These are phyloP conservation scores for Acacia pycnantha DNA, from an alignment of 331 rosid species.

Conservation along the genomic window DNA sequence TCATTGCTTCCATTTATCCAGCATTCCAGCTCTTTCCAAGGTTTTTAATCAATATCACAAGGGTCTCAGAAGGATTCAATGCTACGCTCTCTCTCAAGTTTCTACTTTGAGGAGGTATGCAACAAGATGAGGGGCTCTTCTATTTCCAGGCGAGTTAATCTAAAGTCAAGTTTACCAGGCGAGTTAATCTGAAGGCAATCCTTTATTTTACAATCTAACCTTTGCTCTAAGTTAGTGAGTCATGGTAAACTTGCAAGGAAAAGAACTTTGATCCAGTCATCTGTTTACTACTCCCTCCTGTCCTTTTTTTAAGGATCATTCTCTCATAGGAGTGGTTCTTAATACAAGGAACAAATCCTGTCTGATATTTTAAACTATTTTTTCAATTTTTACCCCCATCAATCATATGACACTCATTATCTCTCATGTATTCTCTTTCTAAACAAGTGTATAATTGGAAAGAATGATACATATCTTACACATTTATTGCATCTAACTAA, in stretches of 20 bases:
- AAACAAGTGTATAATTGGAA: too few relatives aligned
- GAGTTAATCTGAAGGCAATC: not conserved
- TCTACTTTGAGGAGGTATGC: constrained; percentile 8
- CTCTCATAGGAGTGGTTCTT: too few relatives aligned
- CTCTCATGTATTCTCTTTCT: too few relatives aligned
- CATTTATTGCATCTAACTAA: too few relatives aligned
- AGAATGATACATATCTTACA: too few relatives aligned
- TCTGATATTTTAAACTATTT: too few relatives aligned
- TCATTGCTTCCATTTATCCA: not conserved
- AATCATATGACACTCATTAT: too few relatives aligned
- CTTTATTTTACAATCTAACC: constrained; percentile 5
- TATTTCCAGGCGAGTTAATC: not conserved
- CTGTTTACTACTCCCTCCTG: not conserved
- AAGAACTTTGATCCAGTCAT: not conserved
- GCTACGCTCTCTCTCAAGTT: not conserved
- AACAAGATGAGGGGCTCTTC: not conserved
- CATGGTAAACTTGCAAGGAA: not conserved
- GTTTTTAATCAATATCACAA: not conserved
- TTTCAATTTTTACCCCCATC: too few relatives aligned
- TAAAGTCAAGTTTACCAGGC: too few relatives aligned
- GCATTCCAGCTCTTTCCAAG: not conserved
- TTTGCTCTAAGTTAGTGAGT: not conserved
- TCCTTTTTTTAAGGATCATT: too few relatives aligned
- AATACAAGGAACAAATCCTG: too few relatives aligned
- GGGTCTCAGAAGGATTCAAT: not conserved